Conservation (phyloP, 1,284 basidiomycete genomes). For the Porodaedalea pini region DNA sequence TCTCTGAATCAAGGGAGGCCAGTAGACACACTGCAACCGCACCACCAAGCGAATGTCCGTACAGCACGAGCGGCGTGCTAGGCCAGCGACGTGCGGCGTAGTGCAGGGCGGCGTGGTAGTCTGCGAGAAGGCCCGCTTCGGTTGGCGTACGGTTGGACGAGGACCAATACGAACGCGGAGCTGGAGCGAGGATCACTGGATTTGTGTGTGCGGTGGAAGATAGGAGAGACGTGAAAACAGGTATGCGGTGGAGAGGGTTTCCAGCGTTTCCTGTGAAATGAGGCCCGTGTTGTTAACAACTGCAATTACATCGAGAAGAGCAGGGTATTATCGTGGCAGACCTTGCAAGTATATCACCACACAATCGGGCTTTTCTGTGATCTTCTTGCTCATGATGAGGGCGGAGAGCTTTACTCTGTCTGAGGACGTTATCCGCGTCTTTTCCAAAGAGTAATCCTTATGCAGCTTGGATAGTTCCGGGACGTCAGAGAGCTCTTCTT, state of each 20-base stretch:
- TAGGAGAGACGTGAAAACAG: conserved; percentile 40
- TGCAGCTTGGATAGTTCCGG: background rate
- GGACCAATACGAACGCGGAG: conserved; percentile 42
- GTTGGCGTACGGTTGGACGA: conserved; percentile 36
- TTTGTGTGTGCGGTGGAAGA: conserved; percentile 12
- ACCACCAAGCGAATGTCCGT: conserved; percentile 51
- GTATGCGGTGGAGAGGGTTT: conserved; percentile 45
- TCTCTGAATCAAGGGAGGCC: conserved; percentile 15
- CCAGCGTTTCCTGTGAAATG: conserved; percentile 44
- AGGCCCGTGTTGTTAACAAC: background rate
- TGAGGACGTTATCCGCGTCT: conserved; percentile 25
- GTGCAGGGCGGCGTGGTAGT: conserved; percentile 37
- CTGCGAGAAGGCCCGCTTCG: conserved; percentile 36
- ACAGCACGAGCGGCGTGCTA: conserved; percentile 36
- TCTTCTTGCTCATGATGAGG: conserved; percentile 25
- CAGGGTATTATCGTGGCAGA: conserved; percentile 9
- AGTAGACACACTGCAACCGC: conserved; percentile 41
- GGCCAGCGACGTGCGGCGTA: conserved; percentile 35
- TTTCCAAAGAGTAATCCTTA: background rate
- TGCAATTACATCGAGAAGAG: background rate
- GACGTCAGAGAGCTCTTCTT: background rate
- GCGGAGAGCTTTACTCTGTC: conserved; percentile 28
- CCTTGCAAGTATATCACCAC: conserved; percentile 42
- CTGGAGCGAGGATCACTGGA: conserved; percentile 35
- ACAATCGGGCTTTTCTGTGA: conserved; percentile 19